Percentiles rank a stretch among this genome's conserved stretches.
phyloP scores from a whole-genome alignment of 148 eudicot genomes.

The Agrostemma githago region DNA sequence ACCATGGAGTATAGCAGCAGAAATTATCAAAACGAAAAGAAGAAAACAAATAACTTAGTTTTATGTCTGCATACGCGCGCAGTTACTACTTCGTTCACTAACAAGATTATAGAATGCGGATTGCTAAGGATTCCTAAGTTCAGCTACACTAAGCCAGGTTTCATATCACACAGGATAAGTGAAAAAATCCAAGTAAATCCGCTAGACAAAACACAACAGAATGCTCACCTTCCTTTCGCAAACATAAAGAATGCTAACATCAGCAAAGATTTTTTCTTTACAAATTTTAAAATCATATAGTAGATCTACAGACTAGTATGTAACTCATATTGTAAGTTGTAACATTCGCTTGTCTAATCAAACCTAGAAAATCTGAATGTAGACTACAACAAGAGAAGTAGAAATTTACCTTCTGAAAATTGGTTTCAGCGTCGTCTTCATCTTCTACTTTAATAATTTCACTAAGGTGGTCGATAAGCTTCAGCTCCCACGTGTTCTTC shows the following conservation, averaged over 20 bases:
- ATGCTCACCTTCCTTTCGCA: not conserved
- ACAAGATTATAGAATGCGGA: not conserved
- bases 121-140: not conserved
- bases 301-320: not conserved
- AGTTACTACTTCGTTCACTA: not conserved
- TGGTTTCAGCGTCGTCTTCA: constrained; percentile 68
- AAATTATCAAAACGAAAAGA: constrained; percentile 1
- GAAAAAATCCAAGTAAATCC: not conserved
- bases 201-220: not conserved
- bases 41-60: not conserved
- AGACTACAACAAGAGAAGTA: not conserved
- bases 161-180: not conserved
- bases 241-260: not conserved
- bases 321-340: not conserved
- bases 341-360: not conserved
- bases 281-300: not conserved
- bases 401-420: constrained; percentile 73
- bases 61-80: not conserved
- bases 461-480: constrained; percentile 84
- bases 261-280: not conserved
- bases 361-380: not conserved
- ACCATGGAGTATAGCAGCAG: not conserved
- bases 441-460: constrained; percentile 81
- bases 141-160: constrained; percentile 1
- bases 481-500: constrained; percentile 95